phyloP scores from a whole-genome alignment of 768 basidiomycete genomes.

The Lactarius tabidus region DNA sequence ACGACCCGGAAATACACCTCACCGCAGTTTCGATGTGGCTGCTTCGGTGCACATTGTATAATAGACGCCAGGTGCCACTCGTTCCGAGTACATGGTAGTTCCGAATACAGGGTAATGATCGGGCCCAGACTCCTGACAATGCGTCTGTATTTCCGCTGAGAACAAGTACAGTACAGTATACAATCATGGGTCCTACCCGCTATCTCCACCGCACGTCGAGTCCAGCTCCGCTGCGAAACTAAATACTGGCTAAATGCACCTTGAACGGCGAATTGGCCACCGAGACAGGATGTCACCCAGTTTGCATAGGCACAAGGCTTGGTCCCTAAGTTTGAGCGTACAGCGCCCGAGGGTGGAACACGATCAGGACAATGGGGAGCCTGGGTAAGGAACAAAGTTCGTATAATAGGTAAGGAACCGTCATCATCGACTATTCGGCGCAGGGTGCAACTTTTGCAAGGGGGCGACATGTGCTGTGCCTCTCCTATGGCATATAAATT shows the following conservation, averaged over 20 bases:
- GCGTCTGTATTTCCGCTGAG: not conserved
- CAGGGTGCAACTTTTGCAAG: conserved; percentile 1
- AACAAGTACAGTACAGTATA: not conserved
- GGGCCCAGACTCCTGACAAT: conserved; percentile 1
- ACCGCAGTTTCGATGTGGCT: not conserved
- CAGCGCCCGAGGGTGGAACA: conserved; percentile 1
- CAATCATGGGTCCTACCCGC: not conserved
- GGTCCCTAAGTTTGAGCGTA: not conserved
- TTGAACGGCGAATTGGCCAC: not conserved
- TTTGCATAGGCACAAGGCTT: not conserved
- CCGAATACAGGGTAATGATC: not conserved
- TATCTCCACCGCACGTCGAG: conserved; percentile 4
- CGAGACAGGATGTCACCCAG: not conserved
- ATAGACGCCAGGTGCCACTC: not conserved
- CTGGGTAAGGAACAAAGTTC: conserved; percentile 5
- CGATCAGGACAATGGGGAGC: not conserved
- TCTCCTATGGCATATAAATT: not conserved
- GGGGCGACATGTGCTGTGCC: not conserved
- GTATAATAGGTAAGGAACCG: conserved; percentile 2
- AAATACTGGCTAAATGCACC: not conserved
- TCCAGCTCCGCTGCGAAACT: not conserved
- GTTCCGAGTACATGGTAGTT: not conserved
- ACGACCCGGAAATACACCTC: not conserved
- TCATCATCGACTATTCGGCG: conserved; percentile 13
- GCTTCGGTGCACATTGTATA: not conserved